These are phyloP conservation scores for Aspergillus jensenii DNA, from an alignment of 2,329 filamentous ascomycete genomes.

Conservation along the genomic window DNA sequence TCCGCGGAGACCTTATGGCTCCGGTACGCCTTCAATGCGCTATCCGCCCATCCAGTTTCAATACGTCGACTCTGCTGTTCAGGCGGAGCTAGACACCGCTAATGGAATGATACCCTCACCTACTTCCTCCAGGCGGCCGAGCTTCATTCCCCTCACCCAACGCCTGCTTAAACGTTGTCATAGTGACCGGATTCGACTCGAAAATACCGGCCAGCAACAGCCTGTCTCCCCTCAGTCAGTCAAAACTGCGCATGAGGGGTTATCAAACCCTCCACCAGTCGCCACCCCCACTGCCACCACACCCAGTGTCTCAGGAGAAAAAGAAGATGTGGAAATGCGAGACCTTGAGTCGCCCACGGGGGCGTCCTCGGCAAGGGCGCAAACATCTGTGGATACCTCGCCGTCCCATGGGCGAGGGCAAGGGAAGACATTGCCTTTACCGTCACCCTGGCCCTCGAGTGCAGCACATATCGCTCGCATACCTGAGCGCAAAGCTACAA, in stretches of 20 bases:
- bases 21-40: conserved; percentile 26
- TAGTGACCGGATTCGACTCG: conserved; percentile 39
- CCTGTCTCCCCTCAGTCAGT: conserved; percentile 18
- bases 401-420: conserved; percentile 17
- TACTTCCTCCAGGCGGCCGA: conserved; percentile 24
- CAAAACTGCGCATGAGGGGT: conserved; percentile 9
- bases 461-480: conserved; percentile 38
- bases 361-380: conserved; percentile 16
- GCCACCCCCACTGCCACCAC: conserved; percentile 10
- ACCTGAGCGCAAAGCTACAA: conserved; percentile 20
- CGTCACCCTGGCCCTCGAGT: conserved; percentile 39
- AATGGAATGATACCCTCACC: conserved; percentile 25
- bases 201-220: conserved; percentile 27
- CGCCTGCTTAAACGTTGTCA: conserved; percentile 44
- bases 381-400: conserved; percentile 15
- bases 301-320: conserved; percentile 13
- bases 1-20: conserved; percentile 31
- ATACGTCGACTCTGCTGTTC: conserved; percentile 44
- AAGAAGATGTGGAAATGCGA: conserved; percentile 49
- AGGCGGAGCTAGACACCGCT: conserved; percentile 44
- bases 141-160: conserved; percentile 42
- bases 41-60: conserved; percentile 28
- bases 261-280: conserved; percentile 14
- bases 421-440: conserved; percentile 21
- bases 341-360: conserved; percentile 35